Evolutionary conservation across 2,329 filamentous ascomycete species (phyloP), one percentile per base, ranked within the genome.

Genomic region (Rhinocladiella similis): DNA sequence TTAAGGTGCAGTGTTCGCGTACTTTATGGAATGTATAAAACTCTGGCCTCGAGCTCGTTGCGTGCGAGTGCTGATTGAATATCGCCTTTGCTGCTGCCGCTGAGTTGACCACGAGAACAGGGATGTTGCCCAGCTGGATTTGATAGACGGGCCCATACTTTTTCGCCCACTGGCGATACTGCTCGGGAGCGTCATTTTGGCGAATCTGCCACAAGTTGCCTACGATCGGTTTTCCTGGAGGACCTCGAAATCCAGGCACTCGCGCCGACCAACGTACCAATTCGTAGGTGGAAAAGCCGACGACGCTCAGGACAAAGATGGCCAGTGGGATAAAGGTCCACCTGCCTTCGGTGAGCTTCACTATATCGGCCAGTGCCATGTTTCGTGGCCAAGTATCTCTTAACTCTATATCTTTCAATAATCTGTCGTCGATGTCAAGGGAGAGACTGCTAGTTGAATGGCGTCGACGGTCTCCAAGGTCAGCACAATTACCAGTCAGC

Each of bases 21-120:
- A 57, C 54, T 27, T 81, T 83, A 63, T 84, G 82, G 50, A 84
- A 83, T 1, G 80, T 83, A 66, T 83, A 83, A 49, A 83, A 80
- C 57, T 82, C 78, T 0, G 81, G 81, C 13, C 81, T 69, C 0
- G 80, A 83, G 56, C 76, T 81, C 50, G 82, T 65, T 0, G 81
- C 79, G 57, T 82, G 78, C 0, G 77, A 73, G 63, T 83, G 77
- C 13, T 79, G 73, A 1, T 75, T 75, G 56, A 83, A 81, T 3
- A 84, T 68, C 3, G 70, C 67, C 55, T 75, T 80, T 1, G 80
- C 80, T 3, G 79, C 70, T 0, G 75, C 75, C 0, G 80, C 80
- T 6, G 77, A 79, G 63, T 83, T 83, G 43, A 84, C 75, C 9
- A 84, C 75, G 1, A 84, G 73, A n/a, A 83, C 70, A 0, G 81